A percentile compares a stretch with the other conserved stretches of the same genome.
phyloP scores from a whole-genome alignment of 306 rosid genomes.

The Quercus gilva region DNA sequence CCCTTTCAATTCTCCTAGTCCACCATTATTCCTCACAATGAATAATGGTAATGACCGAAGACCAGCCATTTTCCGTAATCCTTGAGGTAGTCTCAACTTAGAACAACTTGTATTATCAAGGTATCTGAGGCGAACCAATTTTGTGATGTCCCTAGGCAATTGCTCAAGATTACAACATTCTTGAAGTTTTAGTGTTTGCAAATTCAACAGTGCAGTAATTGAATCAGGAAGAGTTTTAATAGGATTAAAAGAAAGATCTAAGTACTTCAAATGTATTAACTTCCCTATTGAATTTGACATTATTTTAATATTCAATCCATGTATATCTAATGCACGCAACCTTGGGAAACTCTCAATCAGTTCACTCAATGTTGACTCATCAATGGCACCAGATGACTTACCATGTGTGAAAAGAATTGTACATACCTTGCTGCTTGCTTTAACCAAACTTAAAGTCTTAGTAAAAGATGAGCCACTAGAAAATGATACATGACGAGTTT shows the following conservation, averaged over 20 bases:
- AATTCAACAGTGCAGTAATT: constrained; percentile 15
- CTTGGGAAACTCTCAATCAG: neutral
- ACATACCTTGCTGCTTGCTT: constrained; percentile 4
- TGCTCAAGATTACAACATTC: neutral
- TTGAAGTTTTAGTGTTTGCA: constrained; percentile 28
- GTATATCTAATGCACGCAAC: constrained; percentile 25
- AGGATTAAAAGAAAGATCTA: constrained; percentile 15
- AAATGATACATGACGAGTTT: constrained; percentile 11
- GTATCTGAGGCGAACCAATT: constrained; percentile 17
- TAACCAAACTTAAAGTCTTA: neutral
- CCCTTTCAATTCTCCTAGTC: no score
- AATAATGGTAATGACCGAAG: constrained; percentile 20
- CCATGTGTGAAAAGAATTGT: neutral
- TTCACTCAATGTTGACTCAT: neutral
- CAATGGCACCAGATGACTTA: no score
- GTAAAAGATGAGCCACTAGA: neutral
- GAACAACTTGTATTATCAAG: constrained; percentile 18
- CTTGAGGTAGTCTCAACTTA: constrained; percentile 16
- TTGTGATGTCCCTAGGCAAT: constrained; percentile 22
- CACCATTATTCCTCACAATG: no score
- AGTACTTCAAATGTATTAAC: constrained; percentile 31
- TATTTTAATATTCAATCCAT: neutral
- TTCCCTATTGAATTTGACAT: constrained; percentile 11
- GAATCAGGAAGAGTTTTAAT: constrained; percentile 8
- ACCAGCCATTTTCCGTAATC: constrained; percentile 1